Percentiles rank a stretch among this genome's conserved stretches.
phyloP scores from a whole-genome alignment of 2,329 filamentous ascomycete species.

The Exophiala sideris region DNA sequence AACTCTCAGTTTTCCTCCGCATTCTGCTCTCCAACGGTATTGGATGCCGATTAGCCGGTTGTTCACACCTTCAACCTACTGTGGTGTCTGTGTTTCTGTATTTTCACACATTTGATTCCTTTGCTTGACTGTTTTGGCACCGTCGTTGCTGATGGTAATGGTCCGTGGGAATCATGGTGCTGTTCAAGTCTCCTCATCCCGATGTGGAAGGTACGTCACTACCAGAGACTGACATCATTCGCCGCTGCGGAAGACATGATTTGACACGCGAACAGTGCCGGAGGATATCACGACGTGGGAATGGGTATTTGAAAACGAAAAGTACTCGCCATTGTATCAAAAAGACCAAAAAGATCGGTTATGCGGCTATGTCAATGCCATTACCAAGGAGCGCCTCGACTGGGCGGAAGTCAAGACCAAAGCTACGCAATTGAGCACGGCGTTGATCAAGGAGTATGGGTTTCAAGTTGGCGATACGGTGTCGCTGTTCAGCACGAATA shows the following conservation, averaged over 20 bases:
- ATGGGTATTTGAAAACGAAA: slow-evolving; percentile 56
- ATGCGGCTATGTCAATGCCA: slow-evolving; percentile 56
- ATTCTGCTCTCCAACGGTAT: not conserved
- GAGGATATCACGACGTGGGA: slow-evolving; percentile 57
- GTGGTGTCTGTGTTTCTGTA: too few relatives aligned
- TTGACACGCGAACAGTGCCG: slow-evolving; percentile 43
- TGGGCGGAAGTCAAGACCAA: slow-evolving; percentile 56
- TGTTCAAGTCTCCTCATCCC: slow-evolving; percentile 25
- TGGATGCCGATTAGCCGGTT: slow-evolving; percentile 2
- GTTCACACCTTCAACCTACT: not conserved
- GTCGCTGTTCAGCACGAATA: slow-evolving; percentile 61
- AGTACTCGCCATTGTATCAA: slow-evolving; percentile 47
- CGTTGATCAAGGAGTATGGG: slow-evolving; percentile 54
- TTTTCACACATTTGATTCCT: too few relatives aligned
- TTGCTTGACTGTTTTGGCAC: not conserved
- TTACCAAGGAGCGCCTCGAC: slow-evolving; percentile 56
- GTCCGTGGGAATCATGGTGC: slow-evolving; percentile 16
- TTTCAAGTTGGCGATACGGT: slow-evolving; percentile 56
- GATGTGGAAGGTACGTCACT: slow-evolving; percentile 22
- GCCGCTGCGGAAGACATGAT: slow-evolving; percentile 1
- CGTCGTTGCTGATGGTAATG: not conserved
- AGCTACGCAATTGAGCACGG: slow-evolving; percentile 58
- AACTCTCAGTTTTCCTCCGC: not conserved
- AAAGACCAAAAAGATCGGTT: slow-evolving; percentile 39
- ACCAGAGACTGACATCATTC: not conserved